Conservation (phyloP, 352 stramenopile genomes). For the Pythium pectinolyticum region DNA sequence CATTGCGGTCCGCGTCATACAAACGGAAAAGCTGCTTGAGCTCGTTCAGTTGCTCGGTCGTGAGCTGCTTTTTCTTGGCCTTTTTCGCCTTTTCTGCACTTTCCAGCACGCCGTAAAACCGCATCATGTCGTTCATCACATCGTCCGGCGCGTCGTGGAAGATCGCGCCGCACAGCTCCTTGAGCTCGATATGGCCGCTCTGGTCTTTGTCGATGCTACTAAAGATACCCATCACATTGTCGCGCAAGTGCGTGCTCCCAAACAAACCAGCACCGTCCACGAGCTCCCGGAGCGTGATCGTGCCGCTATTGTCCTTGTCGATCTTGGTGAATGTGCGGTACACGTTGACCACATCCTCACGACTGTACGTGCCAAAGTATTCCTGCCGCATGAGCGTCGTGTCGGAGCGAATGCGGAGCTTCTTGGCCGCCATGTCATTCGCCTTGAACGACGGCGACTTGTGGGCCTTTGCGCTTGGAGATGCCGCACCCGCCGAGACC, state of each 20-base stretch:
- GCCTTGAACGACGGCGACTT: constrained; percentile 16
- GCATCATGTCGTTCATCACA: constrained; percentile 54
- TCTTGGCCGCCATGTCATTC: constrained; percentile 36
- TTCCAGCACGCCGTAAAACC: constrained; percentile 54
- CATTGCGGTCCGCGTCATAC: constrained; percentile 68
- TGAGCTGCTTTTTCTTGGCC: constrained; percentile 53
- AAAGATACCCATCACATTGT: constrained; percentile 78
- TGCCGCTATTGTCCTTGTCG: constrained; percentile 68
- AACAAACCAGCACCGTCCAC: constrained; percentile 61
- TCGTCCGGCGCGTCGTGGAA: constrained; percentile 48
- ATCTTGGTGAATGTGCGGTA: constrained; percentile 74
- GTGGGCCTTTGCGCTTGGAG: constrained; percentile 1
- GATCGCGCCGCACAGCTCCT: constrained; percentile 57
- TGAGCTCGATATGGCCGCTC: constrained; percentile 73
- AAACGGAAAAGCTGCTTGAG: constrained; percentile 67
- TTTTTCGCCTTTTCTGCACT: constrained; percentile 53
- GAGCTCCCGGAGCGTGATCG: constrained; percentile 63
- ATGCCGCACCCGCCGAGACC: constrained; percentile 11
- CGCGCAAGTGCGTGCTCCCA: constrained; percentile 57
- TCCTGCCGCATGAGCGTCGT: constrained; percentile 60
- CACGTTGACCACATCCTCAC: constrained; percentile 69
- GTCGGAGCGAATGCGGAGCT: constrained; percentile 62
- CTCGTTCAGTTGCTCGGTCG: constrained; percentile 56
- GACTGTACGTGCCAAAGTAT: constrained; percentile 61
- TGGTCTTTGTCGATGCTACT: constrained; percentile 73